phyloP scores from a whole-genome alignment of 164 flowering plant genomes.

The Echeveria elegans region DNA sequence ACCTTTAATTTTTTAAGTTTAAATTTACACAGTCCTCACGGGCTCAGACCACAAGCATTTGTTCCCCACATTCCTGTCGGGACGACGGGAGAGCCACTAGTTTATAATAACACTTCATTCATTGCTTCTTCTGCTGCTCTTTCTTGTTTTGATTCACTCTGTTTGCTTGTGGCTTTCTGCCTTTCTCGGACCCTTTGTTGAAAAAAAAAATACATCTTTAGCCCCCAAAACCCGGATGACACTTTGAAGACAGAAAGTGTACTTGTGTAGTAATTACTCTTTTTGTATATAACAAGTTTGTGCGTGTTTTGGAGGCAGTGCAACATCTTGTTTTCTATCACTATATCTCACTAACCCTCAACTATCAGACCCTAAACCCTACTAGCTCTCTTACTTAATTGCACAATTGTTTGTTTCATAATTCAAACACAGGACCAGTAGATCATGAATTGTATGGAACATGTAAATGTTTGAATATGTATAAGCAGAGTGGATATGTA shows the following conservation, averaged over 20 bases:
- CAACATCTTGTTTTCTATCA: slow-evolving; percentile 1
- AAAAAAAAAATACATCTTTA: slow-evolving; percentile 1
- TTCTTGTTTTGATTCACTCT: background rate
- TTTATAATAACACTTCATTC: background rate
- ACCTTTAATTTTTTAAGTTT: too few relatives aligned
- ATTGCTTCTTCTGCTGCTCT: background rate
- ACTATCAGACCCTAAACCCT: background rate
- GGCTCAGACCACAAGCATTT: too few relatives aligned
- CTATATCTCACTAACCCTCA: background rate
- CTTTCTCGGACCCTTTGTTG: slow-evolving; percentile 1
- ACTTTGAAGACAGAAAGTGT: background rate
- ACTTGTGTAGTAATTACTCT: background rate
- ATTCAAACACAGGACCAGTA: background rate
- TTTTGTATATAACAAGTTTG: slow-evolving; percentile 1
- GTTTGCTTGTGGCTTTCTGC: slow-evolving; percentile 1
- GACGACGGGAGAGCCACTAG: too few relatives aligned
- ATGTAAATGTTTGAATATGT: background rate
- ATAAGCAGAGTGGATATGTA: background rate
- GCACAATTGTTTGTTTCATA: background rate
- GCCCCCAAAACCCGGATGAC: background rate
- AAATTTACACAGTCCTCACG: too few relatives aligned
- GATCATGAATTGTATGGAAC: background rate
- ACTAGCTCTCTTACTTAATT: background rate
- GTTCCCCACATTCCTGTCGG: too few relatives aligned
- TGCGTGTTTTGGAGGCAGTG: slow-evolving; percentile 4